phyloP scores from a whole-genome alignment of 2,329 filamentous ascomycete species.

The Exophiala dermatitidis region DNA sequence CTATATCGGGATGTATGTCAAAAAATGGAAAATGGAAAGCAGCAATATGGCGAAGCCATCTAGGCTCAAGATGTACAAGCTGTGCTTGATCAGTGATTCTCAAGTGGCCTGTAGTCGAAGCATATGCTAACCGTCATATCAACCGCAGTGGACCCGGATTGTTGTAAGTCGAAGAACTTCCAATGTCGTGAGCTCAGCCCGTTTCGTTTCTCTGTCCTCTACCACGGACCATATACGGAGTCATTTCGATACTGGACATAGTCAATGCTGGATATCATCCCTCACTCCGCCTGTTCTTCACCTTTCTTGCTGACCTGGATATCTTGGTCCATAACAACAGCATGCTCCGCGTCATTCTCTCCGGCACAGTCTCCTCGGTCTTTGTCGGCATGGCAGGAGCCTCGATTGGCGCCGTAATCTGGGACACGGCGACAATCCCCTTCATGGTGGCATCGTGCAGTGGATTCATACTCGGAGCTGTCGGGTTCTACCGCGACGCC shows the following conservation, averaged over 20 bases:
- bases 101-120: too few relatives aligned
- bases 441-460: conserved; percentile 18
- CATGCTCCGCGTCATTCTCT: conserved; percentile 21
- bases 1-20: background rate
- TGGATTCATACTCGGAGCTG: conserved; percentile 20
- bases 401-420: conserved; percentile 15
- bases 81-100: background rate
- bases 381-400: conserved; percentile 22
- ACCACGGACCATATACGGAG: too few relatives aligned
- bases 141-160: conserved; percentile 14
- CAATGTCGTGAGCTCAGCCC: background rate
- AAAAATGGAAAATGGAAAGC: background rate
- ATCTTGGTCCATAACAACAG: conserved; percentile 1
- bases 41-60: background rate
- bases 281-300: background rate
- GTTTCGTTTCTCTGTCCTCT: too few relatives aligned
- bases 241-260: too few relatives aligned
- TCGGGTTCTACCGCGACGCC: conserved; percentile 24
- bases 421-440: conserved; percentile 22
- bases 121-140: too few relatives aligned
- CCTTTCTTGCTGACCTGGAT: background rate
- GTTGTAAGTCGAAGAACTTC: conserved; percentile 12
- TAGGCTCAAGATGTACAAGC: background rate
- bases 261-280: too few relatives aligned
- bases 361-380: conserved; percentile 14